Percentiles rank a stretch among this genome's conserved stretches.
These are phyloP conservation scores for Eucalyptus fibrosa DNA, from an alignment of 345 rosid species.

Conservation along the genomic window DNA sequence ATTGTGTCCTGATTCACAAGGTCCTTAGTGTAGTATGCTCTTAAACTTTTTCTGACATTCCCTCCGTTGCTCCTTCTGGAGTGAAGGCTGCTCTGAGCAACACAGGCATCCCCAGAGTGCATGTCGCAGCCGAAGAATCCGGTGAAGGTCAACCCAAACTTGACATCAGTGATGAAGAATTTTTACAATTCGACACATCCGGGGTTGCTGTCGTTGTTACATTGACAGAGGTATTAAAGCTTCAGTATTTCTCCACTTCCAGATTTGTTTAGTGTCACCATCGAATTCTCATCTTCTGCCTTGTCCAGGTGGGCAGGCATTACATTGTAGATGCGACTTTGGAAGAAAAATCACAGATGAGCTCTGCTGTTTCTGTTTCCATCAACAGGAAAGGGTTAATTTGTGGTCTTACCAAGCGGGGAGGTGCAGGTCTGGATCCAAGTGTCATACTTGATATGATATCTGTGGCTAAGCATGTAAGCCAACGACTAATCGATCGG, in stretches of 20 bases:
- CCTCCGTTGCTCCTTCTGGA: not conserved
- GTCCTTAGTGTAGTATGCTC: not conserved
- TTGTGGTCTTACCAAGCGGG: constrained; percentile 71
- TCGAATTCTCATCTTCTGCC: not conserved
- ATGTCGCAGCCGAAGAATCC: constrained; percentile 36
- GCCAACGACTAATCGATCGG: constrained; percentile 46
- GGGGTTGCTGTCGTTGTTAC: constrained; percentile 64
- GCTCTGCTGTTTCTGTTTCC: constrained; percentile 77
- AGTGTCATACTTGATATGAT: constrained; percentile 80
- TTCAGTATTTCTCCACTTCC: not conserved
- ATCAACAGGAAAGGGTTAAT: constrained; percentile 57
- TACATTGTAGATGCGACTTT: constrained; percentile 81
- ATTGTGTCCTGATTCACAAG: not conserved
- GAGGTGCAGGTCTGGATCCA: constrained; percentile 80
- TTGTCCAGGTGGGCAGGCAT: constrained; percentile 53
- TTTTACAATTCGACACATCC: constrained; percentile 77
- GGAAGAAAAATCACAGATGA: constrained; percentile 96
- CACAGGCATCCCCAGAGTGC: constrained; percentile 76
- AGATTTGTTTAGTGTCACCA: not conserved
- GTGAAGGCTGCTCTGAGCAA: constrained; percentile 88
- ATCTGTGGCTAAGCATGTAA: constrained; percentile 60
- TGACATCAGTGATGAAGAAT: constrained; percentile 92
- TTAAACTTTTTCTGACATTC: not conserved
- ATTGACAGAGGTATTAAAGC: constrained; percentile 46
- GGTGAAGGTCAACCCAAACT: constrained; percentile 81